phyloP scores from a whole-genome alignment of 371 early-diverging fungal species.

The Mortierella sp. region DNA sequence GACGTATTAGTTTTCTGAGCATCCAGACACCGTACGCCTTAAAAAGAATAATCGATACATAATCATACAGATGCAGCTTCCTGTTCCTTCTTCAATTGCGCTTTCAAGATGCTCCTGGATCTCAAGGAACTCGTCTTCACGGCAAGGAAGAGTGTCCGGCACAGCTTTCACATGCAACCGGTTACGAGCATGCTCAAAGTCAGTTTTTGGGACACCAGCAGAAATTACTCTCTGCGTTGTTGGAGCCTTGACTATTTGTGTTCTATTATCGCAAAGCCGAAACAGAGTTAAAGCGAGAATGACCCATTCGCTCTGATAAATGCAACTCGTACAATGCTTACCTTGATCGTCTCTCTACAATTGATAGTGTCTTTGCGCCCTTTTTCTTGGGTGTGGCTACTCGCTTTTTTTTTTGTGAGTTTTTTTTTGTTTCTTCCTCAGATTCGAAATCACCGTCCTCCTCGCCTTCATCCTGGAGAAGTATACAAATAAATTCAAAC shows the following conservation, averaged over 20 bases:
- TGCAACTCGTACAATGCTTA: background rate
- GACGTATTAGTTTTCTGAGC: background rate
- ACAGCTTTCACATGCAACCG: conserved; percentile 90
- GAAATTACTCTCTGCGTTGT: conserved; percentile 39
- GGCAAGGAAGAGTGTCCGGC: conserved; percentile 91
- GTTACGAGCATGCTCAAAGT: conserved; percentile 78
- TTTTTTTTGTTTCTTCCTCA: background rate
- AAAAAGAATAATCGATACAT: background rate
- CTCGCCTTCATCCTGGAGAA: conserved; percentile 4
- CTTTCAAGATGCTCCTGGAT: conserved; percentile 78
- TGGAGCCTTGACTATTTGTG: conserved; percentile 20
- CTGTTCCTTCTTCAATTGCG: conserved; percentile 83
- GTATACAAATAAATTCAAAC: background rate
- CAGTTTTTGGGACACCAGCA: conserved; percentile 29
- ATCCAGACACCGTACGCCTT: too few relatives aligned
- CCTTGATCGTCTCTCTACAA: conserved; percentile 8
- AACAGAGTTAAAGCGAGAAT: too few relatives aligned
- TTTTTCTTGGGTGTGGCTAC: background rate
- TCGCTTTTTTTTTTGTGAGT: background rate
- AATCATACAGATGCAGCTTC: conserved; percentile 84
- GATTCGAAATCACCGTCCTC: conserved; percentile 5
- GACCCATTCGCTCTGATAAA: too few relatives aligned
- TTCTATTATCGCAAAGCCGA: conserved; percentile 1
- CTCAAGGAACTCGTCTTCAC: conserved; percentile 89
- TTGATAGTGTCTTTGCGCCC: background rate